Conservation (phyloP, 768 basidiomycete species). For the Agaricus subrufescens region DNA sequence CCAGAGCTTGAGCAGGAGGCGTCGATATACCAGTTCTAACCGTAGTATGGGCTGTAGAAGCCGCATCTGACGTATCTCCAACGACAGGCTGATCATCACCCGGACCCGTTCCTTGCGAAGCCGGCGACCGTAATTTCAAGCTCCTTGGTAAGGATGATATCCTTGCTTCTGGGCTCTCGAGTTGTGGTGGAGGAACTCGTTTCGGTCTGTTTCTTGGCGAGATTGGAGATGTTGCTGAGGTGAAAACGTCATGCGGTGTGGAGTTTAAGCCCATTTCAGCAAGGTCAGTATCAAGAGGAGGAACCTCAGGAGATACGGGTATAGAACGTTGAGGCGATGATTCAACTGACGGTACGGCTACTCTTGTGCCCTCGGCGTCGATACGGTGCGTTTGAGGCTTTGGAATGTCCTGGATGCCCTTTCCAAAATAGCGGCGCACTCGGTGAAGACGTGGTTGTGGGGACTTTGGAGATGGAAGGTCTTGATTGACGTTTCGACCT, state of each 20-base stretch:
- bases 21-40: neutral
- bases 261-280: neutral
- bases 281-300: neutral
- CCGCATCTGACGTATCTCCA: neutral
- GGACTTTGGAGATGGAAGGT: neutral
- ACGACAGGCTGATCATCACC: neutral
- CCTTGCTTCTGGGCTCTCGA: neutral
- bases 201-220: neutral
- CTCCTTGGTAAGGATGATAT: neutral
- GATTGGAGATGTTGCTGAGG: neutral
- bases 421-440: neutral
- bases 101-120: neutral
- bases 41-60: neutral
- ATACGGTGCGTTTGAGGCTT: neutral
- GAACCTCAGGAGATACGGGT: slow-evolving; percentile 3
- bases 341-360: neutral
- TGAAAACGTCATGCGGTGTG: neutral
- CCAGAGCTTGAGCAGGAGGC: neutral
- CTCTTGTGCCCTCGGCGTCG: neutral
- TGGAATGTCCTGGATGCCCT: neutral
- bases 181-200: neutral
- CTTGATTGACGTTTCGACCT: neutral
- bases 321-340: neutral
- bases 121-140: neutral
- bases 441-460: neutral